Evolutionary conservation across 345 rosid genomes (phyloP), one percentile per base, ranked within the genome.

Genomic region (Brassica rapa): DNA sequence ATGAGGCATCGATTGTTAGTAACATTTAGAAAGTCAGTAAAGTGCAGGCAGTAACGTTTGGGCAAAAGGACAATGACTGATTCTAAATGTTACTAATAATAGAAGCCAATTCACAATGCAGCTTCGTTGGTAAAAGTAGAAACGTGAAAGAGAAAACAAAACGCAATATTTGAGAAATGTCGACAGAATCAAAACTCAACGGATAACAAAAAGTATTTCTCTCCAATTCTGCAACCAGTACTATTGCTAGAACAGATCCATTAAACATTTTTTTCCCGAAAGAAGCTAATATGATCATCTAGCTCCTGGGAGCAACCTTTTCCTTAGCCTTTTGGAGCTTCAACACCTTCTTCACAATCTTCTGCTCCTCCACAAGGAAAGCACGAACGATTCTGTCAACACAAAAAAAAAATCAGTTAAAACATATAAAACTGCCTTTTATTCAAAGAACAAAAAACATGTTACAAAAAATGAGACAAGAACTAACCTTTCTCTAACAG

Each of bases 401-500:
- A 63, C 46, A 68, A 11, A 11, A 11, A 46, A 9, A 4, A 3
- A 23, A 3, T n/a, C 8, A 51, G 37, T 73, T 43, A 2, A 9
- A 46, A 24, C 23, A 46, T 2, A 6, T 16, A 73, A 33, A 15
- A 16, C n/a, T 5, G 23, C 3, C 19, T 14, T n/a, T 8, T 6
- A 3, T 2, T 16, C 1, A 73, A 1, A 4, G 3, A 46, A 6
- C 4, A 12, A 9, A 12, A 9, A 6, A 64, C 23, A 0, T 2
- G 8, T 0, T 4, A 33, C 24, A 27, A 14, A 55, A 55, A 39
- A 3, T 3, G 3, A 39, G 57, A 30, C 23, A 55, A 55, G 11
- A 29, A 73, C 86, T 14, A 76, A 92, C 97, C 97, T 90, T 81
- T 90, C 97, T 69, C 97, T 84, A 33, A 90, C 96, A 83, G 97